Base-by-base conservation (phyloP, 306 rosid species). In the Cicer judaicum region DNA sequence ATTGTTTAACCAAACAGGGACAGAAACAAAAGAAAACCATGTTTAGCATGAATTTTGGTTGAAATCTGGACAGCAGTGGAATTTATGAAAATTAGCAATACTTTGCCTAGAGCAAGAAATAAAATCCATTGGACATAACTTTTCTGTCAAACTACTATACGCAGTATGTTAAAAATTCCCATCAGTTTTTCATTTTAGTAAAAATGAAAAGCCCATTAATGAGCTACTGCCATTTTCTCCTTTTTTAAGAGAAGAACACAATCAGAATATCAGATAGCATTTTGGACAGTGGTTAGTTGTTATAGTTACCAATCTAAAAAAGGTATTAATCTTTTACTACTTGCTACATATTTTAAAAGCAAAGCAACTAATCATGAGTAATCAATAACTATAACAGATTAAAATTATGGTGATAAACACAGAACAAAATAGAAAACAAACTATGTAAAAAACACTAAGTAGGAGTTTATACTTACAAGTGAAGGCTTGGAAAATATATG, bases 401-500 rank as follows among this genome's bases (percentile, higher is more conserved):
- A 44, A 67, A 68, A 60, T 7, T 55, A 71, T 39, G 50, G 70
- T 47, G 50, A 72, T 63, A 60, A 54, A 18, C 40, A 77, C 41
- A 59, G n/a, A 12, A 57, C 10, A 41, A 9, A 40, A 55, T 14
- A 13, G 8, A 15, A 49, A 10, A 70, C 41, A 54, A 38, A n/a
- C 19, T 14, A 18, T 49, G 68, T 21, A 54, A 56, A 63, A 78
- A 63, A 78, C 43, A 38, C 11, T 56, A 7, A 68, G 64, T 74
- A 78, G 64, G 59, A 74, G 64, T 78, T 61, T 70, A 39, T 53
- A 80, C 98, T 91, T 91, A 94, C 98, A 82, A 78, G 82, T 94
- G 98, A 80, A 91, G 95, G 84, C 96, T 89, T 39, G 98, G 93
- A 86, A 91, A 94, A 81, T 94, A 94, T 83, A 81, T 55, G 82